Base-by-base conservation (phyloP, 1,284 basidiomycete genomes). In the Phlebopus sp. region DNA sequence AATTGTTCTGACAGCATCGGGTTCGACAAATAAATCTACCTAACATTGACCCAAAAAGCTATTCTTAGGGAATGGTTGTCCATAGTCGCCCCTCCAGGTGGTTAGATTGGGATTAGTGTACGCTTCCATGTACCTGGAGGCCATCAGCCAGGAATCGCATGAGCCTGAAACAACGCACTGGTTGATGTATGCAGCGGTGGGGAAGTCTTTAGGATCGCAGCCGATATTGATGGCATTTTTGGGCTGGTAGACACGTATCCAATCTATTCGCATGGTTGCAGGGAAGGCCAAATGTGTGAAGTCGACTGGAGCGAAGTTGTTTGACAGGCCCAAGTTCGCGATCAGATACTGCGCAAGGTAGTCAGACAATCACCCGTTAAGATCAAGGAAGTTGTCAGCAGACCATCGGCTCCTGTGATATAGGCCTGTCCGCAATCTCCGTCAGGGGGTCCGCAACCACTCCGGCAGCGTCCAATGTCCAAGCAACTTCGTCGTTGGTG, bases 371-470 rank as follows among this genome's bases (percentile, higher is more conserved):
- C 38, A 34, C 11, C 43, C 29, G 11, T 19, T 18, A 7, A 39
- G 17, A 21, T 1, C 19, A 25, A 40, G 44, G 29, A 45, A 32
- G 34, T 25, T 9, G 27, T 42, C 32, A 27, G 49, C 71, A 40
- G 59, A 83, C 85, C 86, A 94, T 82, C 2, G 92, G 91, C 64
- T 94, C 93, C 59, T 89, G 82, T 0, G 92, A 81, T 34, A 97
- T 76, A 4, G 85, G 79, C 37, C 95, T 76, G 32, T 79, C 76
- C 2, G 82, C 73, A 44, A 96, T 90, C 53, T 90, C 72, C 13
- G 84, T 83, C 1, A 58, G 52, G 0, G 69, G 42, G 60, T 94
- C 86, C 2, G 86, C 78, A 4, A 71, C 81, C 69, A 95, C 78
- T 4, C 88, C 93, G 32, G 72, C 67, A n/a, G 78, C 76, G 32